A percentile compares a stretch with the other conserved stretches of the same genome.
These are phyloP conservation scores for Chlamydomonas incerta DNA, from an alignment of 139 green algal genomes.

Conservation along the genomic window DNA sequence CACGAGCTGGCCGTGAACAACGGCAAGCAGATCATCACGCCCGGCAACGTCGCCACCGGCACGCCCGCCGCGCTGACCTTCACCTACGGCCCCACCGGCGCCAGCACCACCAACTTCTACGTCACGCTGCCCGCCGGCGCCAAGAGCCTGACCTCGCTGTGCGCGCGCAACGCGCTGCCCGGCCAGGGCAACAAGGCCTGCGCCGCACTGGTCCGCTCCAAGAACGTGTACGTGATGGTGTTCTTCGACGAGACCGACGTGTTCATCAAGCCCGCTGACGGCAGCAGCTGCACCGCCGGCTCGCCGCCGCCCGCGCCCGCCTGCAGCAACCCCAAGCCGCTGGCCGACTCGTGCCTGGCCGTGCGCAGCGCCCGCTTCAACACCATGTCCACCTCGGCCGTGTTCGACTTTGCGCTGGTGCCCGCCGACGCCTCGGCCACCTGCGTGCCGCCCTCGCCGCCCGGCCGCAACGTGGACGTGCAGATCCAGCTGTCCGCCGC, in stretches of 20 bases:
- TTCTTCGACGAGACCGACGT: constrained; percentile 43
- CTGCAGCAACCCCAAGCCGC: constrained; percentile 4
- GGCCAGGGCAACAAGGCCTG: constrained; percentile 47
- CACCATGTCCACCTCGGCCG: neutral
- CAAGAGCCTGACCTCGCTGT: constrained; percentile 27
- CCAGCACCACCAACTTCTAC: constrained; percentile 16
- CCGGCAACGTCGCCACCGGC: neutral
- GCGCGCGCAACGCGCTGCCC: constrained; percentile 31
- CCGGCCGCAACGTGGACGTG: neutral
- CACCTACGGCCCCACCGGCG: constrained; percentile 34
- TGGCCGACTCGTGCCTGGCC: constrained; percentile 32
- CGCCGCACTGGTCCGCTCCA: constrained; percentile 32
- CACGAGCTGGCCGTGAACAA: constrained; percentile 30
- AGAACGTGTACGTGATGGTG: constrained; percentile 22
- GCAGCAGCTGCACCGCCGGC: neutral
- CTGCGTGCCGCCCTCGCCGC: neutral
- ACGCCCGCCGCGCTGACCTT: constrained; percentile 35
- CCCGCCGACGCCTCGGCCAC: neutral
- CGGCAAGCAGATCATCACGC: neutral
- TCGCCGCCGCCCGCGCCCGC: neutral
- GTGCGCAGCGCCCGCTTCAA: constrained; percentile 27
- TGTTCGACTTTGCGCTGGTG: constrained; percentile 1
- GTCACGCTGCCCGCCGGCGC: constrained; percentile 2
- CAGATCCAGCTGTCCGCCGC: constrained; percentile 1
- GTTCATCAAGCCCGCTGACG: constrained; percentile 17